These are phyloP conservation scores for Hamiltosporidium magnivora DNA, from an alignment of 371 early-diverging fungal genomes.

Conservation along the genomic window DNA sequence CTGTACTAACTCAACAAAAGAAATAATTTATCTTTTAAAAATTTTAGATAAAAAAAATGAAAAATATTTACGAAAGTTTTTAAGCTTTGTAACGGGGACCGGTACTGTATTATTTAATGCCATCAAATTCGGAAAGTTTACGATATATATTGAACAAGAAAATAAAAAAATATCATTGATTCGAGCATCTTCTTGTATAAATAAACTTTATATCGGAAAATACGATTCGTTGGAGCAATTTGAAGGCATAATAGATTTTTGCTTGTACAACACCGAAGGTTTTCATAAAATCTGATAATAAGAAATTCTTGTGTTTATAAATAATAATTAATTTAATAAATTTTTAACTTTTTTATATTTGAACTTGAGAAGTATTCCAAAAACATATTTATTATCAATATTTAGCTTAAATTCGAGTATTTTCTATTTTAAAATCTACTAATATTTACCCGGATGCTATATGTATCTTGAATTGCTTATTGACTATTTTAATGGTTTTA, in stretches of 20 bases:
- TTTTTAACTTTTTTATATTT: too few species aligned
- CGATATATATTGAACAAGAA: slow-evolving; percentile 10
- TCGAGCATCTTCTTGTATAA: slow-evolving; percentile 23
- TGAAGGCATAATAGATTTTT: slow-evolving; percentile 12
- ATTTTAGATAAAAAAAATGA: slow-evolving; percentile 15
- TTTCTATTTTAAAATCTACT: too few species aligned
- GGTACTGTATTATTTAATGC: slow-evolving; percentile 8
- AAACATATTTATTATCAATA: too few species aligned
- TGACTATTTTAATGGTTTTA: too few species aligned
- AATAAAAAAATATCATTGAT: slow-evolving; percentile 4
- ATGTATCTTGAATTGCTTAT: too few species aligned
- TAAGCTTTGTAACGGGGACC: slow-evolving; percentile 29
- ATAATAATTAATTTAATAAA: too few species aligned
- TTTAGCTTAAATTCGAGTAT: too few species aligned
- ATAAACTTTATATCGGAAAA: slow-evolving; percentile 17
- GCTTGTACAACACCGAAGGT: slow-evolving; percentile 28
- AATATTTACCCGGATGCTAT: too few species aligned
- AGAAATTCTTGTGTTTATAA: too few species aligned
- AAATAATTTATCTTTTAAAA: slow-evolving; percentile 23
- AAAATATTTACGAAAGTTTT: slow-evolving; percentile 12
- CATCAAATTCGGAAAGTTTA: slow-evolving; percentile 3
- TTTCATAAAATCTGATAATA: slow-evolving; percentile 22
- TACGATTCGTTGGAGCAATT: slow-evolving; percentile 17
- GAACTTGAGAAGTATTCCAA: too few species aligned
- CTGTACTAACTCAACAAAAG: slow-evolving; percentile 5